Base-by-base conservation (phyloP, 768 basidiomycete species). In the Trametes villosa region DNA sequence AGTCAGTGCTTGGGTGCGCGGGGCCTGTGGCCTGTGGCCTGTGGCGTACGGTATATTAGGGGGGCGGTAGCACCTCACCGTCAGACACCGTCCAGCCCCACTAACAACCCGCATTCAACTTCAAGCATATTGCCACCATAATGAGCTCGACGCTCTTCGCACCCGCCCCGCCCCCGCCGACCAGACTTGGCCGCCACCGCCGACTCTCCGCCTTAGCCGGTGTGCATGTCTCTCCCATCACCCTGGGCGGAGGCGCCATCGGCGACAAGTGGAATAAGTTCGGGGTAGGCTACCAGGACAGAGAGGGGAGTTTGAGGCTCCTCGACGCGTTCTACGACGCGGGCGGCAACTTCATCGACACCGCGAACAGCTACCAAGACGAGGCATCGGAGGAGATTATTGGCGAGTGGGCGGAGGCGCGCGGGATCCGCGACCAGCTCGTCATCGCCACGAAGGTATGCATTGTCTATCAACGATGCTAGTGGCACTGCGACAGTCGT, bases 331-430 rank as follows among this genome's bases (percentile, higher is more conserved):
- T 52, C 57, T 74, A 71, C 22, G 71, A 76, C 31, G 69, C 70
- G 4, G 77, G 73, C 46, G 73, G 73, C 6, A 74, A 73, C 62
- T 72, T 74, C 46, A 71, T 74, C 51, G 71, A 74, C 44, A 77
- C 76, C 1, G 76, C 77, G 22, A 76, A 74, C 63, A 68, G 61
- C 53, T 60, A 54, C 57, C 74, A 76, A 65, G 67, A 75, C 52
- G 77, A 70, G 42, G 63, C 73, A 46, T 71, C 68, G 13, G 78
- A 80, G 60, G 57, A 67, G 55, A 76, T 77, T 66, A 71, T 80
- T 41, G 79, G 78, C 22, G 78, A 79, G 53, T 80, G 78, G 78
- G 73, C 76, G 71, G 70, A 75, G 60, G 59, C 63, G 47, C 66
- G 76, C 20, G 71, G 70, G 0, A 73, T 71, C 50, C 69, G 79